phyloP scores from a whole-genome alignment of 2,329 filamentous ascomycete species.

The Exophiala aquamarina region DNA sequence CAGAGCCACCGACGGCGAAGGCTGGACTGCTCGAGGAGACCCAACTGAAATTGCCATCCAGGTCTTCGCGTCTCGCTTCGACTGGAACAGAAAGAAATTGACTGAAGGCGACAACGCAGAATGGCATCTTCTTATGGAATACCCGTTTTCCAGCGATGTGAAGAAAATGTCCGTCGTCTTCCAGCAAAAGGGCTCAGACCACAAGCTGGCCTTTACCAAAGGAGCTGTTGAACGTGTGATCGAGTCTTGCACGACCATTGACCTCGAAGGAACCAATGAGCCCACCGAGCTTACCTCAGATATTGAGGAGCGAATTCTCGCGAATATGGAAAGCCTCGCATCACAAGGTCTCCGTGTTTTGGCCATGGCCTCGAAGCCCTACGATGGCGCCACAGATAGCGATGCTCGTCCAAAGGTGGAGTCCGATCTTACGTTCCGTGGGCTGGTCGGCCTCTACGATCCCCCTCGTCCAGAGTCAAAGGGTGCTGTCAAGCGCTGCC shows the following conservation, averaged over 20 bases:
- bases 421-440: constrained; percentile 65
- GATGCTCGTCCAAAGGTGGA: constrained; percentile 62
- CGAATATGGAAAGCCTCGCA: constrained; percentile 68
- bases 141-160: constrained; percentile 71
- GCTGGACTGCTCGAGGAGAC: constrained; percentile 65
- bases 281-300: constrained; percentile 52
- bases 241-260: constrained; percentile 58
- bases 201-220: constrained; percentile 41
- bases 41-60: constrained; percentile 74
- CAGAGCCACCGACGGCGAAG: constrained; percentile 48
- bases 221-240: constrained; percentile 68
- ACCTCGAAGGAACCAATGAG: constrained; percentile 39
- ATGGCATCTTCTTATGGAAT: constrained; percentile 65
- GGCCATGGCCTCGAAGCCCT: constrained; percentile 58
- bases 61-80: constrained; percentile 69
- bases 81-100: constrained; percentile 58
- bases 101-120: constrained; percentile 50
- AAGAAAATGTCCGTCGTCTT: constrained; percentile 78
- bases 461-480: constrained; percentile 75
- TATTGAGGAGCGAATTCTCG: constrained; percentile 57
- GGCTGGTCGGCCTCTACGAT: constrained; percentile 78
- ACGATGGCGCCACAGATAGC: constrained; percentile 25
- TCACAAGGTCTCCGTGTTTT: constrained; percentile 68
- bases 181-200: constrained; percentile 28
- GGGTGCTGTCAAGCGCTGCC: constrained; percentile 64